phyloP scores from a whole-genome alignment of 1,284 basidiomycete genomes.

The Wolfiporia cocos region DNA sequence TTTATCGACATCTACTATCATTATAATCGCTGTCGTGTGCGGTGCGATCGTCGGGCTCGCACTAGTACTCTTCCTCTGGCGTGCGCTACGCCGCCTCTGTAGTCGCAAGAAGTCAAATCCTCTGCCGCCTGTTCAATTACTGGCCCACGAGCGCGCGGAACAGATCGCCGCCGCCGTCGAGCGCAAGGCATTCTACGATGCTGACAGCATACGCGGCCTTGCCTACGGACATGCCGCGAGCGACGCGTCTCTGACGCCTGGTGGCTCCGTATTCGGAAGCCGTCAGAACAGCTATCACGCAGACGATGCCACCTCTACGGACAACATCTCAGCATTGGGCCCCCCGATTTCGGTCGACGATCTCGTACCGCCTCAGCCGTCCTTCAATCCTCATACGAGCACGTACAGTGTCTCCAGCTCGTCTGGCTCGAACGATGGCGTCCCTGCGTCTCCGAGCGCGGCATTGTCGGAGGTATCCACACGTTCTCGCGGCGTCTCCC shows the following conservation, averaged over 20 bases:
- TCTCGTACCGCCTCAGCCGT: conserved; percentile 11
- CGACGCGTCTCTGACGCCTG: conserved; percentile 23
- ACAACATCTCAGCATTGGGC: conserved; percentile 17
- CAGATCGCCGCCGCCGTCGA: conserved; percentile 29
- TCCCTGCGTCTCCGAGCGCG: conserved; percentile 10
- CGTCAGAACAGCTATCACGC: conserved; percentile 20
- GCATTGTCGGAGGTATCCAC: conserved; percentile 16
- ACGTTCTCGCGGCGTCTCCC: conserved; percentile 1
- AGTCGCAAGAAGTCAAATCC: conserved; percentile 32
- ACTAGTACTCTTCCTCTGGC: conserved; percentile 33
- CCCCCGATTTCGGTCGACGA: conserved; percentile 16
- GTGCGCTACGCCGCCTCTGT: conserved; percentile 29
- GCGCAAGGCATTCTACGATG: conserved; percentile 18
- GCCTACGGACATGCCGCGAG: conserved; percentile 18
- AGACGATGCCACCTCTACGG: conserved; percentile 21
- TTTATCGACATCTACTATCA: conserved; percentile 36
- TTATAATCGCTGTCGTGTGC: conserved; percentile 37
- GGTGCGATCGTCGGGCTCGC: conserved; percentile 34
- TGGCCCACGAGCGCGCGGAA: conserved; percentile 51
- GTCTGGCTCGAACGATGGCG: conserved; percentile 8
- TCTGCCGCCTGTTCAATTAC: conserved; percentile 51
- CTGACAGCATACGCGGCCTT: conserved; percentile 11
- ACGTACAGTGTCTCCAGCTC: conserved; percentile 16
- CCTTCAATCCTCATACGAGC: conserved; percentile 19
- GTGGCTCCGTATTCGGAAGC: conserved; percentile 11